A percentile compares a stretch with the other conserved stretches of the same genome.
phyloP scores from a whole-genome alignment of 108 stramenopile species.

The Skeletonema marinoi region DNA sequence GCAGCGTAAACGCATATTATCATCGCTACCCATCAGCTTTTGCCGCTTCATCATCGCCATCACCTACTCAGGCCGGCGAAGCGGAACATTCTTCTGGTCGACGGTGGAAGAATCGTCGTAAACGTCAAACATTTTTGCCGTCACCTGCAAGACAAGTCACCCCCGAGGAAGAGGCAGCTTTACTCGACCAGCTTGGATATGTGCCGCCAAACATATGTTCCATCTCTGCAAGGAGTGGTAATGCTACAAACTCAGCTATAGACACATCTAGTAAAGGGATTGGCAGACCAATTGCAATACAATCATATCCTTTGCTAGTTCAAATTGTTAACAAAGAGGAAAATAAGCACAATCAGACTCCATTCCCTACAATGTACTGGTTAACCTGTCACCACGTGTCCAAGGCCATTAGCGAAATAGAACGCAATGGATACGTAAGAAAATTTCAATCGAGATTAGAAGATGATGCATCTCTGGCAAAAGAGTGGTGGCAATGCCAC shows the following conservation, averaged over 20 bases:
- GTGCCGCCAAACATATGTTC: conserved; percentile 63
- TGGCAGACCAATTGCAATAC: conserved; percentile 63
- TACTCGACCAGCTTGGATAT: conserved; percentile 67
- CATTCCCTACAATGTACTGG: conserved; percentile 83
- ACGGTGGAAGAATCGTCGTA: conserved; percentile 3
- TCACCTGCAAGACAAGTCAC: conserved; percentile 19
- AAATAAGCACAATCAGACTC: conserved; percentile 40
- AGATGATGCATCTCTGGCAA: conserved; percentile 18
- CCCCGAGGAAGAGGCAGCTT: conserved; percentile 28
- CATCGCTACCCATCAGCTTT: not conserved
- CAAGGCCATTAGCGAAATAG: conserved; percentile 63
- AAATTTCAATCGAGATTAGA: conserved; percentile 52
- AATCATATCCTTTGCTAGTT: conserved; percentile 62
- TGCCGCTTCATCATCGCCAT: not conserved
- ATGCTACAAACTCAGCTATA: not conserved
- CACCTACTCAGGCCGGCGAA: not conserved
- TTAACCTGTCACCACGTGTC: conserved; percentile 65
- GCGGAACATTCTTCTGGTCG: not conserved
- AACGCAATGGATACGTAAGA: conserved; percentile 58
- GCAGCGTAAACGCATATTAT: not conserved
- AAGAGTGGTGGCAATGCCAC: conserved; percentile 50
- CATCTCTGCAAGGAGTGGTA: conserved; percentile 55
- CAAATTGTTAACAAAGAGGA: conserved; percentile 14
- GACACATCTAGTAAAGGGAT: conserved; percentile 25
- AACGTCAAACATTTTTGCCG: conserved; percentile 17